Evolutionary conservation across 345 rosid species (phyloP).

Genomic region (Brassica nigra): DNA sequence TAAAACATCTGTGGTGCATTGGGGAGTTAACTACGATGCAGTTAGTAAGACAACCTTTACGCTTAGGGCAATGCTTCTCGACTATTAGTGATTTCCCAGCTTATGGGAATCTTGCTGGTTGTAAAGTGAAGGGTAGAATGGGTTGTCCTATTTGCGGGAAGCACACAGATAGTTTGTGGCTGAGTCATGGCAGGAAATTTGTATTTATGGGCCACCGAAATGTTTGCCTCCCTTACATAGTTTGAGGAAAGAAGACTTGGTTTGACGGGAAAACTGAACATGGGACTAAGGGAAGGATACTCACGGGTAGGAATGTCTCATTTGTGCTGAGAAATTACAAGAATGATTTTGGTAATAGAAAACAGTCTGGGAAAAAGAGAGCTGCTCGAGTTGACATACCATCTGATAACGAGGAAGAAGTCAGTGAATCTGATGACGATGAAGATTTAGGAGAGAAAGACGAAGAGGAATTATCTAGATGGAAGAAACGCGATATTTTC

Average conservation of each 20-base stretch:
- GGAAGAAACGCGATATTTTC: neutral
- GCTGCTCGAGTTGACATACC: neutral
- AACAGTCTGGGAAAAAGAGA: neutral
- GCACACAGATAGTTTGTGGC: neutral
- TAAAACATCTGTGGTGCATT: neutral
- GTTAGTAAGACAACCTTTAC: neutral
- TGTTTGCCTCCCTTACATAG: too few species aligned
- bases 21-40: neutral
- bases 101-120: neutral
- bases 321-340: neutral
- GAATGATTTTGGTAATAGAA: neutral
- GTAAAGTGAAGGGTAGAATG: neutral
- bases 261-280: neutral
- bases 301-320: neutral
- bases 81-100: neutral
- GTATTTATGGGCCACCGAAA: too few species aligned
- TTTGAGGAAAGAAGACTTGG: neutral
- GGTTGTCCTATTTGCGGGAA: neutral
- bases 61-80: neutral
- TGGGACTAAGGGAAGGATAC: neutral
- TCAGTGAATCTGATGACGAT: neutral
- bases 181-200: neutral
- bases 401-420: neutral
- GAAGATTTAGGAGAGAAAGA: neutral
- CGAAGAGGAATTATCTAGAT: neutral